Evolutionary conservation across 2,329 filamentous ascomycete genomes (phyloP).

Genomic region (Neopestalotiopsis clavispora): DNA sequence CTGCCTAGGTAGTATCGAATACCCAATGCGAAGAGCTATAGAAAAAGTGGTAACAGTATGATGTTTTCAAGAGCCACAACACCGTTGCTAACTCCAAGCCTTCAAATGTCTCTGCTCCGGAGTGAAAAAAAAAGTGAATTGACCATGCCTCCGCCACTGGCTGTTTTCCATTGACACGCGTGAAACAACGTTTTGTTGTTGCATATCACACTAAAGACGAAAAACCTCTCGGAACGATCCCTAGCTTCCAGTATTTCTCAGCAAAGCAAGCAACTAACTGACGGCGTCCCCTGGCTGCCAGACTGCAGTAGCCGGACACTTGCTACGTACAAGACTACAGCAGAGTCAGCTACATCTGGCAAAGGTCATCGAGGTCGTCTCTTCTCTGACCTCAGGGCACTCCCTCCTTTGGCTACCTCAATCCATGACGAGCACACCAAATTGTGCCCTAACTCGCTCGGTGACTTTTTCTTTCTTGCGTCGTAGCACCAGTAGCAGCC

Average conservation of each 20-base stretch:
- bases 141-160: background rate
- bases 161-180: background rate
- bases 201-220: conserved; percentile 1
- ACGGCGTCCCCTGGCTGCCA: background rate
- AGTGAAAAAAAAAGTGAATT: background rate
- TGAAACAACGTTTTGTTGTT: conserved; percentile 12
- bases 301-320: background rate
- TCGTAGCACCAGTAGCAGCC: conserved; percentile 7
- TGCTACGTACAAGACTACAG: background rate
- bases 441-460: background rate
- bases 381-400: background rate
- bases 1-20: background rate
- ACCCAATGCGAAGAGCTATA: background rate
- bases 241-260: background rate
- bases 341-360: background rate
- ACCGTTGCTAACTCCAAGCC: background rate
- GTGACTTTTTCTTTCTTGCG: background rate
- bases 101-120: background rate
- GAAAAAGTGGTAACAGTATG: background rate
- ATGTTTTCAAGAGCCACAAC: background rate
- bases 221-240: background rate
- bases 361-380: background rate
- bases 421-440: conserved; percentile 14
- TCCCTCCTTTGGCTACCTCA: background rate
- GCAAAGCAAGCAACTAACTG: background rate